Evolutionary conservation across 768 basidiomycete genomes (phyloP).

Genomic region (Galerina marginata): DNA sequence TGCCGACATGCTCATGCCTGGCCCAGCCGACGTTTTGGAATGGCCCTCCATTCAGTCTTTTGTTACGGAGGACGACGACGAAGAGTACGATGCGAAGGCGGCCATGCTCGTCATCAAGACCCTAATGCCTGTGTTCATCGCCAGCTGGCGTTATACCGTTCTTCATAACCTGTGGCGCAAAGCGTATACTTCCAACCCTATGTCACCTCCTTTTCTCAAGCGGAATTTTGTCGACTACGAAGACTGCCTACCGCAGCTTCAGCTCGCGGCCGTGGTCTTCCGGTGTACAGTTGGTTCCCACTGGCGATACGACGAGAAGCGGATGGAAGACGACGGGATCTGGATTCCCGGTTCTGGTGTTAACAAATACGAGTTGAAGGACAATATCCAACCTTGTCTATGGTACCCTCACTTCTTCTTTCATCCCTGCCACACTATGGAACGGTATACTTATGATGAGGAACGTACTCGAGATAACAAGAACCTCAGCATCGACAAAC

Average conservation of each 20-base stretch:
- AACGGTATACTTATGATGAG: constrained; percentile 1
- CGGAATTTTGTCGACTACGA: no score
- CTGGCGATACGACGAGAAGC: constrained; percentile 5
- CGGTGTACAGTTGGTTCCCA: constrained; percentile 24
- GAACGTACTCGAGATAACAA: constrained; percentile 14
- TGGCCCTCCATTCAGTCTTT: constrained; percentile 2
- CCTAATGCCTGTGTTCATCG: background rate
- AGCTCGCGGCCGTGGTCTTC: constrained; percentile 35
- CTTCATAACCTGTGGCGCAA: no score
- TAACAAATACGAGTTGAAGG: background rate
- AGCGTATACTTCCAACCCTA: no score
- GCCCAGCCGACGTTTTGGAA: constrained; percentile 29
- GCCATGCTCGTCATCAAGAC: background rate
- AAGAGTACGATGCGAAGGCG: background rate
- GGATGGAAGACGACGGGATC: constrained; percentile 16
- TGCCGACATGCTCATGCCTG: constrained; percentile 26
- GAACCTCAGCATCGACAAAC: constrained; percentile 14
- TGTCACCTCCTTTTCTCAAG: no score
- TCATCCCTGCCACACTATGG: constrained; percentile 35
- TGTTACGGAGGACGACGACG: background rate
- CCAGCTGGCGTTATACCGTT: no score
- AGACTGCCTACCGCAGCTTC: background rate
- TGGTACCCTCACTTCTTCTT: constrained; percentile 41
- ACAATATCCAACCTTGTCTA: constrained; percentile 26
- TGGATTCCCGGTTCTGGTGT: background rate